phyloP scores from a whole-genome alignment of 2,329 filamentous ascomycete species.

The Venturia pyrina region DNA sequence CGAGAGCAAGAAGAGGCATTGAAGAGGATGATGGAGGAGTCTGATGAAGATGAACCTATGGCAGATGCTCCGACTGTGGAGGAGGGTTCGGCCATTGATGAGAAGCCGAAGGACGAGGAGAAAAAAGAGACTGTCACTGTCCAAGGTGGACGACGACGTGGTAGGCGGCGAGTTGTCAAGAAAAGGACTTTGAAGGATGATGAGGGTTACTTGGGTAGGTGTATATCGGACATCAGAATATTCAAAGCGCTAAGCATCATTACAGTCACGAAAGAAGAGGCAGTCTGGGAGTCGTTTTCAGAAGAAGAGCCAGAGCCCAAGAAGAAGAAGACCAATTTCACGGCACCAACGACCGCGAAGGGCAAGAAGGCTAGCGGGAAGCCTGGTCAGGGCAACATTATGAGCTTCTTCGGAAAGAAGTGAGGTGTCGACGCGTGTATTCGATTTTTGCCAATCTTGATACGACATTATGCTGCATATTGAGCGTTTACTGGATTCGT shows the following conservation, averaged over 20 bases:
- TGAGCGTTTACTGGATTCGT: background rate
- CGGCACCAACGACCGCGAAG: conserved; percentile 39
- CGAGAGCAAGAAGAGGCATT: conserved; percentile 58
- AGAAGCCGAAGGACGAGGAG: conserved; percentile 17
- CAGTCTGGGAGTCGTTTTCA: conserved; percentile 84
- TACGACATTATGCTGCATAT: background rate
- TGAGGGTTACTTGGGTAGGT: conserved; percentile 76
- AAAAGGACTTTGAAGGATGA: conserved; percentile 82
- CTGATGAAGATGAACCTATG: conserved; percentile 50
- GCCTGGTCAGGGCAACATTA: conserved; percentile 68
- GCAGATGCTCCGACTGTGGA: conserved; percentile 44
- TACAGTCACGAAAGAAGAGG: conserved; percentile 76
- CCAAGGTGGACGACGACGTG: conserved; percentile 58
- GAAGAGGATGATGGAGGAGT: conserved; percentile 64
- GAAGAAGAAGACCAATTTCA: conserved; percentile 38
- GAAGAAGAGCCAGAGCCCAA: conserved; percentile 65
- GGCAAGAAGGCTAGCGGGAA: conserved; percentile 35
- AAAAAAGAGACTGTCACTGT: conserved; percentile 39
- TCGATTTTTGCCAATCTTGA: background rate
- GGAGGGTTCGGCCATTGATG: conserved; percentile 20
- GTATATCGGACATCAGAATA: background rate
- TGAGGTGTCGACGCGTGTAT: conserved; percentile 21
- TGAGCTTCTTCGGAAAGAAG: conserved; percentile 87
- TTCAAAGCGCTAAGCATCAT: conserved; percentile 14
- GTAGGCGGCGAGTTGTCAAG: conserved; percentile 71